Base-by-base conservation (phyloP, 768 basidiomycete species). In the Tulasnella sp. region DNA sequence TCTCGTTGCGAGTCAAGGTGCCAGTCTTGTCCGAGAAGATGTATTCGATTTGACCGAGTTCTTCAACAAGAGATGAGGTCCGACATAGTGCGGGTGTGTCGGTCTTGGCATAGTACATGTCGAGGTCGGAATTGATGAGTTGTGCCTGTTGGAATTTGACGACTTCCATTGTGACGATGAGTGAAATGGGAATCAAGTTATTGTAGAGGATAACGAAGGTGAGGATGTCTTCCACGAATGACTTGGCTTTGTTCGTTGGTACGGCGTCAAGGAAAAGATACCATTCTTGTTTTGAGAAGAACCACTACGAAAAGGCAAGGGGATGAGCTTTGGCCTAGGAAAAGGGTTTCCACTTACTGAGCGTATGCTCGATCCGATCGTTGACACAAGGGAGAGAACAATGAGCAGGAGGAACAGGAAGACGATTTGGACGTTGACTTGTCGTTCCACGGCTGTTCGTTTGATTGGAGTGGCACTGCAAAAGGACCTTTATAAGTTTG, bases 121-220 rank as follows among this genome's bases (percentile, higher is more conserved):
- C 98, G 73, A 97, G 89, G 84, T 97, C 98, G 35, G 90, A 95
- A 84, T 99, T 99, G 87, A 99, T 99, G 74, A 98, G 88, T 46
- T 94, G 92, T 1, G 98, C 96, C 85, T 99, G 98, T 83, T 98
- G 96, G 82, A 92, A 99, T 84, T 98, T 98, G 86, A 99, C 98
- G 44, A 99, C 93, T 86, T 99, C 98, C 93, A 99, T 99, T 4
- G 98, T 99, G 81, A 99, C 98, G 82, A 99, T 97, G 81, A 99
- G 91, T 0, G 80, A 26, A 29, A 20, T 61, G 77, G 70, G 75
- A 79, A 99, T 99, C 81, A 99, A 88, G 86, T 99, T 99, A 87
- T 98, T 99, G 88, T 98, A 99, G 55, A 98, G 88, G 84, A 99
- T 97, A 84, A 99, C 94, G 86, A 98, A 99, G 13, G 98, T 99